phyloP scores from a whole-genome alignment of 345 rosid genomes.

The Dovyalis caffra region DNA sequence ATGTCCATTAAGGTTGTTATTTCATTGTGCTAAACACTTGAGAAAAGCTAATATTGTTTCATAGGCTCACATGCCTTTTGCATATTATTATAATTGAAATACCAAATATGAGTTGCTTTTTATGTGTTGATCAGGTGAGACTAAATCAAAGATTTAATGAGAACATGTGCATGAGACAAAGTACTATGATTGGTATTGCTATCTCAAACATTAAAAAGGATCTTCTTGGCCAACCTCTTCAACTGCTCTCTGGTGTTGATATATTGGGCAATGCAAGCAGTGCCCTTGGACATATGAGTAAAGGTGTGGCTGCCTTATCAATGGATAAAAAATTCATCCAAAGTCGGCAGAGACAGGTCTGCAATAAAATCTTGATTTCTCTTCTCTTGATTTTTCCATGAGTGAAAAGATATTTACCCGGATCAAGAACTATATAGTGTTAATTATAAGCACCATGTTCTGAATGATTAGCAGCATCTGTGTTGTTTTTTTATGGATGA shows the following conservation, averaged over 20 bases:
- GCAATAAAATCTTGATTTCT: slow-evolving; percentile 15
- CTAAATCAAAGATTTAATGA: slow-evolving; percentile 77
- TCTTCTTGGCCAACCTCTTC: slow-evolving; percentile 95
- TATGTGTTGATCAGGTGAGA: slow-evolving; percentile 59
- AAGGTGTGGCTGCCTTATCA: slow-evolving; percentile 96
- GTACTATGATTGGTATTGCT: slow-evolving; percentile 82
- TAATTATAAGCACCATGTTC: background rate
- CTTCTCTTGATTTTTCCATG: background rate
- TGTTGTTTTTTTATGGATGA: background rate
- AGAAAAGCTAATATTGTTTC: background rate
- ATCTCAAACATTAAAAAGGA: slow-evolving; percentile 78
- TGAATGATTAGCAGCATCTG: background rate
- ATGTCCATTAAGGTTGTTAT: background rate
- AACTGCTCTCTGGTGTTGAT: slow-evolving; percentile 92
- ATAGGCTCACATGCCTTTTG: slow-evolving; percentile 5
- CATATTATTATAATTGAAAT: slow-evolving; percentile 10
- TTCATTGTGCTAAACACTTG: background rate
- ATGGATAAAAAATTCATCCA: slow-evolving; percentile 98
- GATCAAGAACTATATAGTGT: background rate
- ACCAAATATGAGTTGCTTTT: slow-evolving; percentile 8
- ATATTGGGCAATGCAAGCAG: slow-evolving; percentile 99
- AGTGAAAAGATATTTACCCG: background rate
- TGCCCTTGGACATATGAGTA: slow-evolving; percentile 99
- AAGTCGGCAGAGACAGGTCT: slow-evolving; percentile 92
- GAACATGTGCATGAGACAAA: slow-evolving; percentile 89